Evolutionary conservation across 2,329 filamentous ascomycete genomes (phyloP).

Genomic region (Mycocentrospora acerina): DNA sequence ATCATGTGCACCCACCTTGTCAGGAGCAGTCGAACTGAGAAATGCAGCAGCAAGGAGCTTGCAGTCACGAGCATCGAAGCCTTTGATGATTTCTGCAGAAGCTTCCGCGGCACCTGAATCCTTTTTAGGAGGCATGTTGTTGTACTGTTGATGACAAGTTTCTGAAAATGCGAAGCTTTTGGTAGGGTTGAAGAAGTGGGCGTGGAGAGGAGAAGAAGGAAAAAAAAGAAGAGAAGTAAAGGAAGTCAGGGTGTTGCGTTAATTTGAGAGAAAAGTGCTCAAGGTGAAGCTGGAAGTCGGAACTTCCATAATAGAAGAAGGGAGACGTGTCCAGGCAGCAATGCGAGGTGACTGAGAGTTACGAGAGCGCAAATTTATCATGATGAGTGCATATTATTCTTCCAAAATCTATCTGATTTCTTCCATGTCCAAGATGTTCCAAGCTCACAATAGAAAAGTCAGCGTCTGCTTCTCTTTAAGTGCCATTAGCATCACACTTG

Average conservation of each 20-base stretch:
- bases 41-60: constrained; percentile 36
- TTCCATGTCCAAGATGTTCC: no score
- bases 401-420: no score
- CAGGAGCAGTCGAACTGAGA: constrained; percentile 23
- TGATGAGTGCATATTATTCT: no score
- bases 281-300: constrained; percentile 4
- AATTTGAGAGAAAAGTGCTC: background rate
- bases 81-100: constrained; percentile 7
- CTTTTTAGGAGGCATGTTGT: constrained; percentile 29
- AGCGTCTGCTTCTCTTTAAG: no score
- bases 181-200: background rate
- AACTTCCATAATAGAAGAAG: background rate
- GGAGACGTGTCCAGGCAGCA: background rate
- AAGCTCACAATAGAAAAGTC: no score
- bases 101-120: constrained; percentile 2
- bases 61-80: constrained; percentile 27
- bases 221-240: background rate
- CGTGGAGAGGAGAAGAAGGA: background rate
- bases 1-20: constrained; percentile 24
- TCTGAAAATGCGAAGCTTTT: background rate
- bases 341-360: constrained; percentile 7
- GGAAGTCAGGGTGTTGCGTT: background rate
- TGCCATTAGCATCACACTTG: no score
- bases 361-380: background rate
- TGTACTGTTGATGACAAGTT: background rate